Evolutionary conservation across 257 asterid genomes (phyloP).

Genomic region (Eustoma russellianum): DNA sequence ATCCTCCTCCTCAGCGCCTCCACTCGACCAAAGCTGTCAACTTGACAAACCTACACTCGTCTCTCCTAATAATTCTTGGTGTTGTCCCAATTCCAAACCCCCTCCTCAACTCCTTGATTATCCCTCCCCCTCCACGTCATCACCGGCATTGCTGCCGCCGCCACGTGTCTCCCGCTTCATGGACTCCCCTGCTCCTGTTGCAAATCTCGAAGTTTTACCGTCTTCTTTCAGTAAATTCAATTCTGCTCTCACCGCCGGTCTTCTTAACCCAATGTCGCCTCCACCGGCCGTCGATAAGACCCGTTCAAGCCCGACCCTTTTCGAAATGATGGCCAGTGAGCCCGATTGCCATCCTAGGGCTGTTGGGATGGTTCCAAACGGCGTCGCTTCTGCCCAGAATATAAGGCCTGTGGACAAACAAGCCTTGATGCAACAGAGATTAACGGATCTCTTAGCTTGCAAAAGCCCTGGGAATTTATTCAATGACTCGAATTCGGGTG

Average conservation of each 20-base stretch:
- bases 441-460: conserved; percentile 47
- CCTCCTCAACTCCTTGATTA: conserved; percentile 15
- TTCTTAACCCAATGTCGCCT: conserved; percentile 95
- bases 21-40: conserved; percentile 15
- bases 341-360: conserved; percentile 52
- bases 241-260: conserved; percentile 86
- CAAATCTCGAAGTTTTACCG: conserved; percentile 32
- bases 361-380: conserved; percentile 27
- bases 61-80: conserved; percentile 36
- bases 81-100: conserved; percentile 23
- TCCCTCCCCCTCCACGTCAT: neutral
- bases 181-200: conserved; percentile 25
- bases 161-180: conserved; percentile 24
- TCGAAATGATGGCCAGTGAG: conserved; percentile 96
- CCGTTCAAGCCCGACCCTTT: conserved; percentile 87
- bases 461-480: conserved; percentile 84
- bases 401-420: conserved; percentile 41
- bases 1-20: conserved; percentile 11
- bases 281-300: conserved; percentile 51
- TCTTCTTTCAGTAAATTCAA: conserved; percentile 77
- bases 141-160: neutral
- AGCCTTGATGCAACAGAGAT: conserved; percentile 55
- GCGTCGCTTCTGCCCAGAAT: conserved; percentile 26
- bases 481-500: conserved; percentile 64
- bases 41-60: conserved; percentile 25